These are phyloP conservation scores for Claviceps arundinis DNA, from an alignment of 2,329 filamentous ascomycete species.

Conservation along the genomic window DNA sequence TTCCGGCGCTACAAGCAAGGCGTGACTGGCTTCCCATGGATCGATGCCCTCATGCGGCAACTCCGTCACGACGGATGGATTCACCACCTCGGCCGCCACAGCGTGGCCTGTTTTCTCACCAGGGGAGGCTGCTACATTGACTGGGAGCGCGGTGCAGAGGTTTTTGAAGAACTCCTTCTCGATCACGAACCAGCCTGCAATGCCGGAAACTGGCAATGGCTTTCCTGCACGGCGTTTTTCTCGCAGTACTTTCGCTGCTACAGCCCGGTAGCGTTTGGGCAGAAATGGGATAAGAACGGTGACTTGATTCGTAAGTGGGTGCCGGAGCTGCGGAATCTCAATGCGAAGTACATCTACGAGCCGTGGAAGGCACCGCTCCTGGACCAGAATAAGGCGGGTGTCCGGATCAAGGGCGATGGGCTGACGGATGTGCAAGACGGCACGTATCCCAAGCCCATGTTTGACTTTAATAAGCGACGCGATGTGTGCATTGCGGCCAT, in stretches of 20 bases:
- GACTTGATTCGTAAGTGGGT: constrained; percentile 50
- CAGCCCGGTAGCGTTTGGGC: constrained; percentile 55
- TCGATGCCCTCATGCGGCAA: constrained; percentile 70
- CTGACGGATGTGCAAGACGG: constrained; percentile 27
- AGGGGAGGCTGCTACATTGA: constrained; percentile 65
- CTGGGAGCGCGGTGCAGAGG: constrained; percentile 67
- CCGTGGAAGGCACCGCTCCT: constrained; percentile 59
- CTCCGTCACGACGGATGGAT: constrained; percentile 63
- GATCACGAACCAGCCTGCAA: constrained; percentile 67
- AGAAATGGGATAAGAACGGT: constrained; percentile 63
- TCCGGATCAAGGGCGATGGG: constrained; percentile 44
- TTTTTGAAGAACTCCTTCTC: constrained; percentile 63
- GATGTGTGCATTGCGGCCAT: constrained; percentile 51
- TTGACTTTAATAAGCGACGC: constrained; percentile 55
- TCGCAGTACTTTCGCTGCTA: constrained; percentile 60
- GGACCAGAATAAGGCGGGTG: constrained; percentile 57
- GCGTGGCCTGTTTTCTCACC: constrained; percentile 72
- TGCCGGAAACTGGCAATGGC: constrained; percentile 66
- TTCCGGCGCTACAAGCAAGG: constrained; percentile 58
- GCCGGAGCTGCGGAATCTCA: constrained; percentile 49
- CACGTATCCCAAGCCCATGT: constrained; percentile 62
- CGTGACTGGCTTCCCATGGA: constrained; percentile 65
- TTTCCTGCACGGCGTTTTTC: constrained; percentile 64
- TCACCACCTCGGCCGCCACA: constrained; percentile 63
- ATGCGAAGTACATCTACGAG: constrained; percentile 64